Conservation (phyloP, 306 rosid species). For the Rosa multiflora region DNA sequence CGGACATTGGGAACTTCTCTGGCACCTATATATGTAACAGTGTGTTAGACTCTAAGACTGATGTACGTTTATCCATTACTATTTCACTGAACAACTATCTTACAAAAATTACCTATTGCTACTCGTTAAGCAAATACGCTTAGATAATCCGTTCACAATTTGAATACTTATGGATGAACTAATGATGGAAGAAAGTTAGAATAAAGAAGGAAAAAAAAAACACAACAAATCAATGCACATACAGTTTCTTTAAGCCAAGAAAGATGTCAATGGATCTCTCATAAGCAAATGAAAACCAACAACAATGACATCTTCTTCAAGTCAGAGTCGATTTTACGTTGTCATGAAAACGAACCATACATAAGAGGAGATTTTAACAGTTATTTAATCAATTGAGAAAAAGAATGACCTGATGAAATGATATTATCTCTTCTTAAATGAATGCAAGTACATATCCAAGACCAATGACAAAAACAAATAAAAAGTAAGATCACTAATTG, state of each 20-base stretch:
- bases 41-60: conserved; percentile 6
- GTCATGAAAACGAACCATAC: background rate
- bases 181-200: background rate
- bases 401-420: background rate
- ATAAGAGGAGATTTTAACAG: background rate
- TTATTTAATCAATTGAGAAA: background rate
- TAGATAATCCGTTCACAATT: background rate
- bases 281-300: background rate
- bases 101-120: background rate
- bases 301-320: background rate
- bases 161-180: background rate
- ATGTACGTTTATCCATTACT: background rate
- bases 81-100: background rate
- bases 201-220: background rate
- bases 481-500: background rate
- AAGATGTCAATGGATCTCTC: background rate
- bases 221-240: background rate
- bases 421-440: background rate
- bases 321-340: background rate
- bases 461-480: too few species aligned
- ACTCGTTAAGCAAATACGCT: background rate
- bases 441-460: background rate
- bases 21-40: conserved; percentile 63
- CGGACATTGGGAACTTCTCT: conserved; percentile 94
- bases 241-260: background rate